Conservation (phyloP, 2,329 filamentous ascomycete genomes). For the Zopfia rhizophila region DNA sequence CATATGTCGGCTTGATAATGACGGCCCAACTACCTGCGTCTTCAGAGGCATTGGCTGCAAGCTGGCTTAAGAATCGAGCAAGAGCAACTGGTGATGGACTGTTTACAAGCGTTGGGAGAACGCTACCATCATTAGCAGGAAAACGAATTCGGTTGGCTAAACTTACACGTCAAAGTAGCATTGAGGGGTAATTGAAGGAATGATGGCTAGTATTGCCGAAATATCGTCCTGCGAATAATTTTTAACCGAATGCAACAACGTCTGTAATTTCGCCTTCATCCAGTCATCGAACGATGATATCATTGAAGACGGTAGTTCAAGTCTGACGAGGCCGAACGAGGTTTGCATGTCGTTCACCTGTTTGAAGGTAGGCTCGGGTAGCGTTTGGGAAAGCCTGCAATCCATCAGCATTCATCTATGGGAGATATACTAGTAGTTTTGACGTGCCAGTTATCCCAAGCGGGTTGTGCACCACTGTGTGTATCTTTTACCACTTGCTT, state of each 20-base stretch:
- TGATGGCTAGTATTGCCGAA: conserved; percentile 3
- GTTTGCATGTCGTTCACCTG: neutral
- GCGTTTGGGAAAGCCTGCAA: neutral
- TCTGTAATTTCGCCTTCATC: conserved; percentile 1
- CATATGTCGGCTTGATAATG: too few species aligned
- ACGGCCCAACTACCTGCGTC: too few species aligned
- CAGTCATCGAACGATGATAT: conserved; percentile 4
- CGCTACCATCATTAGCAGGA: conserved; percentile 1
- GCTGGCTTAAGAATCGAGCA: too few species aligned
- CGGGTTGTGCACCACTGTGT: neutral
- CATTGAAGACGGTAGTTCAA: neutral
- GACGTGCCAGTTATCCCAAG: conserved; percentile 1
- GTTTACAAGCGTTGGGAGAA: conserved; percentile 1
- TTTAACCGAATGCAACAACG: neutral
- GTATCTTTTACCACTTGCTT: conserved; percentile 4
- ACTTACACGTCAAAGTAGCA: conserved; percentile 10
- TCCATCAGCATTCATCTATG: neutral
- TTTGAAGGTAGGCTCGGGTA: neutral
- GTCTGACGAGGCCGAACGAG: neutral
- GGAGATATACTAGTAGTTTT: neutral
- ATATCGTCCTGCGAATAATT: conserved; percentile 4
- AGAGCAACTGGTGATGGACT: too few species aligned
- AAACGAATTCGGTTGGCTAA: neutral
- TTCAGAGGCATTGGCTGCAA: too few species aligned
- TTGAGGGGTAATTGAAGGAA: neutral